phyloP scores from a whole-genome alignment of 768 basidiomycete species.

The Mycena belliarum region DNA sequence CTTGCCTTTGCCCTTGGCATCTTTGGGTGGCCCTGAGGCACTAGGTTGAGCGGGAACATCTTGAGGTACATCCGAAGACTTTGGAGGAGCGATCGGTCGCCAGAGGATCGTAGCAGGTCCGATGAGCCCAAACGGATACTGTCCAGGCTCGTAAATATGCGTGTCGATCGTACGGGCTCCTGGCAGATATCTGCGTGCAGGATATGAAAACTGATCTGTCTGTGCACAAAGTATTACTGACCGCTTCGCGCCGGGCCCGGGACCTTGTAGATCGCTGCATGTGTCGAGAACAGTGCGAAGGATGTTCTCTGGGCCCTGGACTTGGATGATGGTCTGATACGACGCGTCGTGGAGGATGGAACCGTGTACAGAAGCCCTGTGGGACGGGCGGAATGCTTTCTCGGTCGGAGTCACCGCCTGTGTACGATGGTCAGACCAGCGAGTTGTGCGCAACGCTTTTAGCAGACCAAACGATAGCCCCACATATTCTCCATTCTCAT shows the following conservation, averaged over 20 bases:
- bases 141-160: conserved; percentile 58
- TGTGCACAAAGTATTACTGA: conserved; percentile 28
- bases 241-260: conserved; percentile 63
- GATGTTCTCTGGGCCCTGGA: conserved; percentile 62
- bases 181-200: conserved; percentile 50
- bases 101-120: conserved; percentile 77
- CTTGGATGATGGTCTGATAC: conserved; percentile 75
- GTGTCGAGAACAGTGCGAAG: conserved; percentile 52
- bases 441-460: not conserved
- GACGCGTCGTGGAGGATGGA: conserved; percentile 91
- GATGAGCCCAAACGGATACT: conserved; percentile 72
- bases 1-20: conserved; percentile 19
- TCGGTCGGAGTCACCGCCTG: conserved; percentile 87
- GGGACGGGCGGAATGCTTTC: conserved; percentile 89
- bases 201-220: conserved; percentile 1
- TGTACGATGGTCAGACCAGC: not conserved
- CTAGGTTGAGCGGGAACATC: not conserved
- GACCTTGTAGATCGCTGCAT: conserved; percentile 67
- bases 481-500: conserved; percentile 94
- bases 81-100: conserved; percentile 30
- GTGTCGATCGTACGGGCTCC: conserved; percentile 72
- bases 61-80: conserved; percentile 17
- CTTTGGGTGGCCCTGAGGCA: conserved; percentile 19
- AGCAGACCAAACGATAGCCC: conserved; percentile 81
- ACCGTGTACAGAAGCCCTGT: conserved; percentile 83